Evolutionary conservation across 306 rosid species (phyloP).

Genomic region (Herpetospermum pedunculosum): DNA sequence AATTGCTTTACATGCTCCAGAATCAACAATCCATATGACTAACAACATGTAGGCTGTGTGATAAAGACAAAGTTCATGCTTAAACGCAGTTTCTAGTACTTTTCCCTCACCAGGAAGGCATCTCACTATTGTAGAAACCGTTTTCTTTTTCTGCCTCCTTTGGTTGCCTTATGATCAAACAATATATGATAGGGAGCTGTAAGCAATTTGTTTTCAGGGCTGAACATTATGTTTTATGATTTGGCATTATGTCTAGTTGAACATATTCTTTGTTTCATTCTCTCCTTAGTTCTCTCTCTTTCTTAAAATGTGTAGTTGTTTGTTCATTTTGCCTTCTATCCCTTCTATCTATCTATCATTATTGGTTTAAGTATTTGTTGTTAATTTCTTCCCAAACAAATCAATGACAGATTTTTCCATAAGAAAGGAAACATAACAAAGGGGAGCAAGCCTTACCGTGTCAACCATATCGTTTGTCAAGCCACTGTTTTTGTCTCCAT

Average conservation of each 20-base stretch:
- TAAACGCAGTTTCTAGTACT: neutral
- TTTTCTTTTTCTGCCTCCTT: neutral
- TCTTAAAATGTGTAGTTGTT: neutral
- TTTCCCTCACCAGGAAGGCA: neutral
- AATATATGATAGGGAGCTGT: neutral
- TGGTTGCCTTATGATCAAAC: neutral
- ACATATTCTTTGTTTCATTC: neutral
- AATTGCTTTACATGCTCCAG: conserved; percentile 10
- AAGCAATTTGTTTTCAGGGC: neutral
- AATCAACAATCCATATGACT: neutral
- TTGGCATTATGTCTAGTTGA: too few relatives aligned
- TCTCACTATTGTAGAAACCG: neutral
- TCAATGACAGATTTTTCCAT: neutral
- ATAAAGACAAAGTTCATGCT: neutral
- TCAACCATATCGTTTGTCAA: conserved; percentile 44
- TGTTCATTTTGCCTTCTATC: neutral
- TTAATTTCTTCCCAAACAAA: neutral
- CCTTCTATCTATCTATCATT: neutral
- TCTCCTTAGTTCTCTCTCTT: neutral
- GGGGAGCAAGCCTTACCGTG: conserved; percentile 35
- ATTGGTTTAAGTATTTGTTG: neutral
- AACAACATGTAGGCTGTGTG: neutral
- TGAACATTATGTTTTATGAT: neutral
- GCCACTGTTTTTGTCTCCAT: conserved; percentile 28
- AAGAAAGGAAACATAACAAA: neutral